Evolutionary conservation across 225 moss, liverwort and hornwort genomes (phyloP).

Genomic region (Rhytidiadelphus loreus): DNA sequence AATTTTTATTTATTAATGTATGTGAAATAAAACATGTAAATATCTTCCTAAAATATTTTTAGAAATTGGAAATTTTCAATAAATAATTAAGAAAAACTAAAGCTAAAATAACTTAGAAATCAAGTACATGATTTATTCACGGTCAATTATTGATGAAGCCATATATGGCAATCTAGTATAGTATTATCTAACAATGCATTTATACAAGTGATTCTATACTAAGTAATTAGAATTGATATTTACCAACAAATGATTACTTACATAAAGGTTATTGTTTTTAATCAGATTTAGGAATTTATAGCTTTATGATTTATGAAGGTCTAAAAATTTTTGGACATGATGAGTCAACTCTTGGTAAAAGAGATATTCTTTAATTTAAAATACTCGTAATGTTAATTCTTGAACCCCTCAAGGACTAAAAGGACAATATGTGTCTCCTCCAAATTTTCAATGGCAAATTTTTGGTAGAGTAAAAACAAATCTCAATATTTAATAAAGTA

Average conservation of each 20-base stretch:
- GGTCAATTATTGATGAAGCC: neutral
- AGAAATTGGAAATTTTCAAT: neutral
- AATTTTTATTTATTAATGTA: too few relatives aligned
- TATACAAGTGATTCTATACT: neutral
- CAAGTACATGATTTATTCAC: neutral
- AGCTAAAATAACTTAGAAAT: neutral
- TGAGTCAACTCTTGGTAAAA: neutral
- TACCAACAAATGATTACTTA: neutral
- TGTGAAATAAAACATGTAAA: rapidly evolving
- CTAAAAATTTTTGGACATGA: too few relatives aligned
- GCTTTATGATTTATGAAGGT: too few relatives aligned
- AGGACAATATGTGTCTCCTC: too few relatives aligned
- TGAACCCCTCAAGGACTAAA: too few relatives aligned
- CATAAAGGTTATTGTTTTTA: neutral
- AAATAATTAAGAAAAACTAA: too few relatives aligned
- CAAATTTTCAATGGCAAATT: too few relatives aligned
- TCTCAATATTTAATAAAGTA: too few relatives aligned
- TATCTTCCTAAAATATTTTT: rapidly evolving
- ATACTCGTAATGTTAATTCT: neutral
- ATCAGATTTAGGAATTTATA: too few relatives aligned
- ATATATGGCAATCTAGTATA: neutral
- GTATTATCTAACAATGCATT: neutral
- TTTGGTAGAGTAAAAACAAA: too few relatives aligned
- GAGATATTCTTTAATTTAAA: neutral
- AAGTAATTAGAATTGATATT: neutral